Evolutionary conservation across 306 rosid genomes (phyloP).

Genomic region (Quercus parvula): DNA sequence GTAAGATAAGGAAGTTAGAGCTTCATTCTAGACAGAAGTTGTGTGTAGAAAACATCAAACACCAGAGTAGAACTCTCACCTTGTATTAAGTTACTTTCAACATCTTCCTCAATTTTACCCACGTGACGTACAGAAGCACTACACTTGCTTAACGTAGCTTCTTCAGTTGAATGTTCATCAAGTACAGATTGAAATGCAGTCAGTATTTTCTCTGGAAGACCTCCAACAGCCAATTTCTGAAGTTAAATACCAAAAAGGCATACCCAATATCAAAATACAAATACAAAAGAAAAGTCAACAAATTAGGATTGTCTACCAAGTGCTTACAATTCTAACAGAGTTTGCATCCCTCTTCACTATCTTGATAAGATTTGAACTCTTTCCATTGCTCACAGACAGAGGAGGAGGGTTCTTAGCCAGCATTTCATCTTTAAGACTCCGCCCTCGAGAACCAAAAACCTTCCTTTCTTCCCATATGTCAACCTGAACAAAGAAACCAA

Average conservation of each 20-base stretch:
- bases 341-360: conserved; percentile 86
- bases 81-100: conserved; percentile 55
- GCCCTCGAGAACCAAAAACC: conserved; percentile 96
- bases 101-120: conserved; percentile 62
- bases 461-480: conserved; percentile 93
- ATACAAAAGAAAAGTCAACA: conserved; percentile 16
- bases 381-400: conserved; percentile 60
- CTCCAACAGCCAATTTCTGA: conserved; percentile 92
- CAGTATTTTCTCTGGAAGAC: conserved; percentile 76
- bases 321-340: conserved; percentile 85
- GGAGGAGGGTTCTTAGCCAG: conserved; percentile 71
- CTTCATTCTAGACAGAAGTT: conserved; percentile 7
- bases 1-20: not conserved
- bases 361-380: conserved; percentile 73
- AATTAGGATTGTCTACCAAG: conserved; percentile 22
- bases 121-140: conserved; percentile 37
- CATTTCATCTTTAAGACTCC: conserved; percentile 87
- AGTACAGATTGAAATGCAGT: conserved; percentile 82
- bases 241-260: conserved; percentile 30
- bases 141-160: conserved; percentile 64
- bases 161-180: conserved; percentile 74
- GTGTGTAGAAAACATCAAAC: conserved; percentile 11
- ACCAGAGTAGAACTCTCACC: conserved; percentile 45
- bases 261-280: conserved; percentile 23
- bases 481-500: conserved; percentile 58